Percentiles rank a stretch among this genome's conserved stretches.
Conservation (phyloP, 176 grass and related monocot species). For the Carex littledalei region DNA sequence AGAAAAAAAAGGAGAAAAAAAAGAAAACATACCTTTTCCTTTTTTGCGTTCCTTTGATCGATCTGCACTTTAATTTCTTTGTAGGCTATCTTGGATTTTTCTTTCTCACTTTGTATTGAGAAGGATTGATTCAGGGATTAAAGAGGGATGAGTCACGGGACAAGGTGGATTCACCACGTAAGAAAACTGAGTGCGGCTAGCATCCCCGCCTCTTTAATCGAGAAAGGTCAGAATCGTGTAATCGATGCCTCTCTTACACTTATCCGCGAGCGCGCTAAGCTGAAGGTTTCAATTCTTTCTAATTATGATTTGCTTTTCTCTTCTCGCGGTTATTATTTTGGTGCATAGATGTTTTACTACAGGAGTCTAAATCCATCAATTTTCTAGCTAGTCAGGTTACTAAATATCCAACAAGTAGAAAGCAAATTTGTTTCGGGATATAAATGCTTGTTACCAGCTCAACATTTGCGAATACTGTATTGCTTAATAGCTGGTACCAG, state of each 20-base stretch:
- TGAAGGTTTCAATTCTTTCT: conserved; percentile 42
- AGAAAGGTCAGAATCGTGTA: conserved; percentile 80
- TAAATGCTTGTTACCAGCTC: background rate
- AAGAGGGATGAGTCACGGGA: conserved; percentile 35
- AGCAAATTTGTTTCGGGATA: background rate
- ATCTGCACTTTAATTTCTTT: background rate
- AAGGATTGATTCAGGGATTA: background rate
- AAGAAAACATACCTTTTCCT: background rate
- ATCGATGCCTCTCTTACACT: conserved; percentile 96
- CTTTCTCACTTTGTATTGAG: background rate
- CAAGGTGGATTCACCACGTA: conserved; percentile 65
- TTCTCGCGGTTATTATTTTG: background rate
- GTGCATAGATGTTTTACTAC: background rate
- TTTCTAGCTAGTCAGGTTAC: background rate
- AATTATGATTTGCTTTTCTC: background rate
- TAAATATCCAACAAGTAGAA: background rate
- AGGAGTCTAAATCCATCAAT: background rate
- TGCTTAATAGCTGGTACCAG: background rate
- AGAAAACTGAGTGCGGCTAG: conserved; percentile 54
- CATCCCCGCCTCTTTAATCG: conserved; percentile 51
- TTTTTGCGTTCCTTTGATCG: background rate
- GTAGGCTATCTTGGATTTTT: background rate
- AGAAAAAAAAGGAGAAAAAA: background rate
- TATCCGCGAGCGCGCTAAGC: conserved; percentile 92
- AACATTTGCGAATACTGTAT: background rate